Evolutionary conservation across 179 eudicot species (phyloP).

Genomic region (Beta lomatogona): DNA sequence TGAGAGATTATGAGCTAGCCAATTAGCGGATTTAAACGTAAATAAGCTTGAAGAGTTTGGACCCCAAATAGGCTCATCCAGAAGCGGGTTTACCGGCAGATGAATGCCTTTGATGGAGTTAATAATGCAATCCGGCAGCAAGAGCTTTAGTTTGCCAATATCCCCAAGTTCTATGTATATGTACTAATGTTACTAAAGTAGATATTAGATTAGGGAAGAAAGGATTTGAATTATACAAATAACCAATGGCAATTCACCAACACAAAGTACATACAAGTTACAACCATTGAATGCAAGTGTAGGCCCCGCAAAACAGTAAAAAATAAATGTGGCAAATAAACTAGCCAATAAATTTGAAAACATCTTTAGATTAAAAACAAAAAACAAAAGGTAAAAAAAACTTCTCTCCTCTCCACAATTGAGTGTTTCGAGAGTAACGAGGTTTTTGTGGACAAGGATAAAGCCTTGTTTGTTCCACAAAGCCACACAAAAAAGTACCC

Average conservation of each 20-base stretch:
- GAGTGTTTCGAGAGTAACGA: constrained; percentile 38
- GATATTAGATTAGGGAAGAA: too few species aligned
- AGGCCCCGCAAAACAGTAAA: neutral
- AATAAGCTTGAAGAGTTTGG: too few species aligned
- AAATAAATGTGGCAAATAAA: constrained; percentile 3
- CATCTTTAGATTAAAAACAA: neutral
- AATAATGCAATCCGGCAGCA: too few species aligned
- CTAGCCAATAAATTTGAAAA: neutral
- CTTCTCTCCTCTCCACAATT: neutral
- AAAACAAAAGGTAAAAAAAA: neutral
- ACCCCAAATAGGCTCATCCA: too few species aligned
- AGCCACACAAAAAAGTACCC: neutral
- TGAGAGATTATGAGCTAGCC: too few species aligned
- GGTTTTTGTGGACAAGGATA: constrained; percentile 36
- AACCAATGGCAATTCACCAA: too few species aligned
- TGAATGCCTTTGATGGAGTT: too few species aligned
- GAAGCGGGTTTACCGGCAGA: too few species aligned
- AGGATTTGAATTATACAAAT: neutral
- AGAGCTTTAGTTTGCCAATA: too few species aligned
- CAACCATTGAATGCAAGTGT: neutral
- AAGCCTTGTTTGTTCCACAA: neutral
- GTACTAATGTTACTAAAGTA: too few species aligned
- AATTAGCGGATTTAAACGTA: too few species aligned
- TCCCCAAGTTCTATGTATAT: too few species aligned
- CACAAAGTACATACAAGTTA: neutral